Percentiles rank a stretch among this genome's conserved stretches.
These are phyloP conservation scores for Blastocladiella britannica DNA, from an alignment of 192 early-diverging fungal genomes.

Conservation along the genomic window DNA sequence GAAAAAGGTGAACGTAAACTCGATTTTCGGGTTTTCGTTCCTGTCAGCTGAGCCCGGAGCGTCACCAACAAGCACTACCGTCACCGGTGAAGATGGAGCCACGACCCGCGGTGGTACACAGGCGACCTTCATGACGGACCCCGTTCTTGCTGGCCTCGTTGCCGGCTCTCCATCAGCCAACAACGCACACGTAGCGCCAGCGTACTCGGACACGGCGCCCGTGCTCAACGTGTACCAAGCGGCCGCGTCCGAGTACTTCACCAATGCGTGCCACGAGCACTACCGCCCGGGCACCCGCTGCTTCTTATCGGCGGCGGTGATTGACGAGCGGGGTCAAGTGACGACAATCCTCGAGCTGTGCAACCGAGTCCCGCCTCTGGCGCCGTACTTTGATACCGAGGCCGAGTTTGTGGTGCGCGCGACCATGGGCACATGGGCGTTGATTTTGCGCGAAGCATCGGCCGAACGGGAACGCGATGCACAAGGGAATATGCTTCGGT, in stretches of 20 bases:
- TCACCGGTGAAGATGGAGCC: no score
- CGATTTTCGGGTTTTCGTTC: neutral
- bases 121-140: no score
- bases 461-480: neutral
- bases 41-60: neutral
- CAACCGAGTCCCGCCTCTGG: neutral
- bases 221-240: neutral
- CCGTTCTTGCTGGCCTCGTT: no score
- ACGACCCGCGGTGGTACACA: no score
- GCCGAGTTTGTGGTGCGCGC: neutral
- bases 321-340: neutral
- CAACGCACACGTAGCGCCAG: no score
- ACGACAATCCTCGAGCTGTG: neutral
- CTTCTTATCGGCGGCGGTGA: neutral
- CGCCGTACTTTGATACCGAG: neutral
- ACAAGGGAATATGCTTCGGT: neutral
- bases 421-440: neutral
- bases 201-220: no score
- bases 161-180: no score
- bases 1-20: neutral
- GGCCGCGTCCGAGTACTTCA: neutral
- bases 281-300: neutral
- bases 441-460: neutral
- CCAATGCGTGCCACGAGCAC: neutral
- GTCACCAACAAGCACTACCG: no score